Evolutionary conservation across 1,284 basidiomycete species (phyloP).

Genomic region (Ustilago vetiveriae): DNA sequence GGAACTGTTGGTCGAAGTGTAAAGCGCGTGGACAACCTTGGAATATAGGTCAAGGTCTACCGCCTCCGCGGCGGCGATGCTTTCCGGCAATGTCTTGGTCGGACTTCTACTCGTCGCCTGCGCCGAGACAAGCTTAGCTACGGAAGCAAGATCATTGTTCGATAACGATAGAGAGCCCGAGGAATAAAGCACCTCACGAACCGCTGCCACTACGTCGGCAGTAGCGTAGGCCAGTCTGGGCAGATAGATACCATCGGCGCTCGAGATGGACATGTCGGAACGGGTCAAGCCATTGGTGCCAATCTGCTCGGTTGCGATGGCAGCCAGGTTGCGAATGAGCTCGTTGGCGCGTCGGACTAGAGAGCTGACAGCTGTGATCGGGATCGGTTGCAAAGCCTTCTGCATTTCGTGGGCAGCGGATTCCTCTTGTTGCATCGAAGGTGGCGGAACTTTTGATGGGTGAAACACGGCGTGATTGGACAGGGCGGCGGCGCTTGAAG

Average conservation of each 20-base stretch:
- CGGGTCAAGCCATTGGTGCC: conserved; percentile 42
- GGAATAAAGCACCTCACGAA: conserved; percentile 51
- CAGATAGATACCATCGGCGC: conserved; percentile 20
- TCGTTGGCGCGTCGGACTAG: conserved; percentile 46
- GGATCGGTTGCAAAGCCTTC: conserved; percentile 21
- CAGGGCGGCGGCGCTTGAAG: conserved; percentile 16
- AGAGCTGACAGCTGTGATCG: conserved; percentile 18
- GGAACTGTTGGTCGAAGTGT: conserved; percentile 4
- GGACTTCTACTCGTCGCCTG: neutral
- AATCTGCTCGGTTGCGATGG: conserved; percentile 49
- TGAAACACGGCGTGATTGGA: conserved; percentile 37
- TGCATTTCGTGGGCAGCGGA: conserved; percentile 45
- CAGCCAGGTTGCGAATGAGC: conserved; percentile 39
- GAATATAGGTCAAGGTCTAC: conserved; percentile 22
- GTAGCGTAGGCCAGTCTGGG: conserved; percentile 40
- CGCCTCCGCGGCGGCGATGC: neutral
- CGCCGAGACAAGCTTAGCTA: conserved; percentile 37
- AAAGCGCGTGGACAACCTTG: conserved; percentile 15
- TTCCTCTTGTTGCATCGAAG: conserved; percentile 38
- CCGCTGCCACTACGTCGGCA: conserved; percentile 33
- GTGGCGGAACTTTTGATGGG: conserved; percentile 21
- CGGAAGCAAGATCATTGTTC: conserved; percentile 30
- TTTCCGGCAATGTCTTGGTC: neutral
- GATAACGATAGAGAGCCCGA: conserved; percentile 47
- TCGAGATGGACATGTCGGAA: conserved; percentile 24